Percentiles rank a stretch among this genome's conserved stretches.
Conservation (phyloP, 768 basidiomycete species). For the Nevesoporus exiguus region DNA sequence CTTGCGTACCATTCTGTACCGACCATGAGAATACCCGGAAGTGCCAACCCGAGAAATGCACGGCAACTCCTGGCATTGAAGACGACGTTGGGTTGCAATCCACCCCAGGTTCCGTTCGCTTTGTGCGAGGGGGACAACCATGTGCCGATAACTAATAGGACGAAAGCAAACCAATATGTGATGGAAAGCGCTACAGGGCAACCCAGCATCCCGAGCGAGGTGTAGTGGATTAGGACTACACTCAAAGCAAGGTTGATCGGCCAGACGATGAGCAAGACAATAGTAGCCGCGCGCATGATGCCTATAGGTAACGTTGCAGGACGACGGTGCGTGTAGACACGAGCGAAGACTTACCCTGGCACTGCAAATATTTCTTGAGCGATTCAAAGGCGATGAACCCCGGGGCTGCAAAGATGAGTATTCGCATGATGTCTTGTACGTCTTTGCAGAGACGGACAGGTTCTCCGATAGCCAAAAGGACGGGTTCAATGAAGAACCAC, state of each 20-base stretch:
- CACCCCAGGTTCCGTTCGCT: conserved; percentile 62
- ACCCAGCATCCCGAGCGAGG: conserved; percentile 59
- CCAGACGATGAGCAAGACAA: conserved; percentile 57
- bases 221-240: conserved; percentile 60
- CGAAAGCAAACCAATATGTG: conserved; percentile 68
- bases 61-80: conserved; percentile 49
- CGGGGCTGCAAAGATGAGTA: conserved; percentile 63
- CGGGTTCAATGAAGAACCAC: conserved; percentile 63
- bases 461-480: conserved; percentile 63
- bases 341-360: conserved; percentile 51
- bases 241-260: conserved; percentile 66
- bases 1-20: conserved; percentile 69
- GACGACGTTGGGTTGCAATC: conserved; percentile 43
- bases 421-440: conserved; percentile 62
- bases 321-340: background rate
- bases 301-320: conserved; percentile 37
- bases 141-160: conserved; percentile 49
- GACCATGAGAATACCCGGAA: conserved; percentile 79
- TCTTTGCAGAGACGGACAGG: conserved; percentile 51
- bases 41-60: conserved; percentile 58
- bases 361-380: conserved; percentile 77
- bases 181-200: conserved; percentile 64
- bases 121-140: conserved; percentile 50
- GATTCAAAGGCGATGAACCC: conserved; percentile 75
- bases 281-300: conserved; percentile 70